Base-by-base conservation (phyloP, 176 grass and related monocot genomes). In the Poa pratensis region DNA sequence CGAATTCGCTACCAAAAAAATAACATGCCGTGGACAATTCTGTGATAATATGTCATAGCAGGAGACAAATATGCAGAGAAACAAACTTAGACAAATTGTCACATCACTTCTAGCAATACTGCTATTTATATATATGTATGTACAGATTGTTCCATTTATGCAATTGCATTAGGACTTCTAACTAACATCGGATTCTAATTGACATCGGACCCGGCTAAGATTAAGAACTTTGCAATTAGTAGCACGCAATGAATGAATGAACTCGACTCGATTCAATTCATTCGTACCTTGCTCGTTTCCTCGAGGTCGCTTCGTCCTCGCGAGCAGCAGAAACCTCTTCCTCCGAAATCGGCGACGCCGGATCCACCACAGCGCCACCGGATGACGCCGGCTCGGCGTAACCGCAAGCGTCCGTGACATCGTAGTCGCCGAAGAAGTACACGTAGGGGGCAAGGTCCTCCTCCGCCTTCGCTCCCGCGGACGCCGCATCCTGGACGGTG, bases 271-370 rank as follows among this genome's bases (percentile, higher is more conserved):
- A 70, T 70, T 74, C 0, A 48, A 20, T 50, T 83, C 81, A 88
- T 18, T 79, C 81, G 57, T 84, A 84, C 87, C 81, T 85, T 73
- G 82, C 76, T 37, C 77, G 82, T 59, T 85, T 89, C 69, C 76
- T 75, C 82, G 87, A 67, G 67, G 58, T 0, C 6, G 19, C 26
- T 46, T 75, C 48, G 68, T 72, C 84, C 65, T 80, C 60, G 63
- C 27, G 35, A 70, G 32, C 87, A 5, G 5, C 60, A 58, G 12
- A 53, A 49, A 19, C 64, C 0, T 52, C 82, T 1, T 3, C 51
- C 12, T 16, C 24, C 6, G 3, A 15, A 3, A 15, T 16, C 35
- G 13, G 17, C 3, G 40, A 37, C 26, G 39, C 23, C 10, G 51
- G 2, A 5, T 20, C 50, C 4, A 24, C 5, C 22, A 6, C 12